Evolutionary conservation across 1,284 basidiomycete species (phyloP).

Genomic region (Boletus mariae): DNA sequence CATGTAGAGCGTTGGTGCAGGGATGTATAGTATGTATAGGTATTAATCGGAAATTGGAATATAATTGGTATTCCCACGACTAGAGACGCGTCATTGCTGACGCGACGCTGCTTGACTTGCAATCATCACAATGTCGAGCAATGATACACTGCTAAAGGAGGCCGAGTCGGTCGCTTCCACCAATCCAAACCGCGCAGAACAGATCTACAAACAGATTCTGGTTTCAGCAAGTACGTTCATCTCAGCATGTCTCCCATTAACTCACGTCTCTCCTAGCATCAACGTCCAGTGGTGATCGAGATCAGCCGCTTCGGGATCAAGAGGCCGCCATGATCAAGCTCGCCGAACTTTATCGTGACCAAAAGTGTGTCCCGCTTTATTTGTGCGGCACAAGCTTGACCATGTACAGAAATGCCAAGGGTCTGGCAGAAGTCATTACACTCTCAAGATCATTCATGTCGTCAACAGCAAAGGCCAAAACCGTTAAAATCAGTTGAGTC

Average conservation of each 20-base stretch:
- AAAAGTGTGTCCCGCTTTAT: constrained; percentile 54
- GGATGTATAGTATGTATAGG: no score
- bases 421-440: constrained; percentile 84
- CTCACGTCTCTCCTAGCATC: constrained; percentile 21
- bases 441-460: constrained; percentile 90
- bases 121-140: constrained; percentile 30
- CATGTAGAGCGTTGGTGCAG: no score
- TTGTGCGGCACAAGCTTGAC: neutral
- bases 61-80: constrained; percentile 22
- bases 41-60: no score
- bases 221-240: constrained; percentile 33
- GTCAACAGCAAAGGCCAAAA: constrained; percentile 96
- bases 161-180: constrained; percentile 42
- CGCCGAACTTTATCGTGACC: constrained; percentile 85
- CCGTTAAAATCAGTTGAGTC: constrained; percentile 87
- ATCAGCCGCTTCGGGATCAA: constrained; percentile 73
- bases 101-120: neutral
- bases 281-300: constrained; percentile 37
- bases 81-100: constrained; percentile 25
- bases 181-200: constrained; percentile 54
- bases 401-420: constrained; percentile 69
- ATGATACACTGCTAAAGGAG: constrained; percentile 49
- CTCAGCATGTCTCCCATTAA: constrained; percentile 1
- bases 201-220: constrained; percentile 69
- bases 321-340: constrained; percentile 85